Evolutionary conservation across 192 early-diverging fungal species (phyloP).

Genomic region (Lunasporangiospora selenospora): DNA sequence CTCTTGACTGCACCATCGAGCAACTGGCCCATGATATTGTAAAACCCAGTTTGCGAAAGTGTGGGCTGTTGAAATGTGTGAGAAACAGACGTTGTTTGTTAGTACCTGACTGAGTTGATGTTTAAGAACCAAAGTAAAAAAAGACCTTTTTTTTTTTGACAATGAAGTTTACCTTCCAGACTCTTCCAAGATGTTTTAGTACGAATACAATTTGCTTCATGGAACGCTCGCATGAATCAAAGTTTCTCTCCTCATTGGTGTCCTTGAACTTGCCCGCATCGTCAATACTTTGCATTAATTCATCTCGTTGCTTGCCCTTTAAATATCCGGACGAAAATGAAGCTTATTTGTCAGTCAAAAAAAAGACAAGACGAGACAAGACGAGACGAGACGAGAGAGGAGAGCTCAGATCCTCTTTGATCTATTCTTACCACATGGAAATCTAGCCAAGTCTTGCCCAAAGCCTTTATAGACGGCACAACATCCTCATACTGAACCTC

Average conservation of each 20-base stretch:
- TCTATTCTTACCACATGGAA: conserved; percentile 64
- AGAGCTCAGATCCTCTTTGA: too few relatives aligned
- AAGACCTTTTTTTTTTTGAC: not conserved
- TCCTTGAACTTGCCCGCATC: conserved; percentile 45
- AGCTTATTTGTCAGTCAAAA: not conserved
- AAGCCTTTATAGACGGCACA: conserved; percentile 51
- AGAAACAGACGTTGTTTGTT: not conserved
- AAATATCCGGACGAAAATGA: not conserved
- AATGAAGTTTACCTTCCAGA: conserved; percentile 61
- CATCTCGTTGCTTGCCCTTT: conserved; percentile 63
- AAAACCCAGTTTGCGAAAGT: conserved; percentile 35
- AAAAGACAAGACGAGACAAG: not conserved
- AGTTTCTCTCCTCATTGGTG: conserved; percentile 49
- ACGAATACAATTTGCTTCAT: conserved; percentile 60
- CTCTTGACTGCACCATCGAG: conserved; percentile 26
- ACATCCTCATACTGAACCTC: conserved; percentile 59
- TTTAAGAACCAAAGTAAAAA: too few relatives aligned
- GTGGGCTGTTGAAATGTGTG: conserved; percentile 10
- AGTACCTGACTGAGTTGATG: too few relatives aligned
- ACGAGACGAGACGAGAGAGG: conserved; percentile 7
- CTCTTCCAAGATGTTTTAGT: conserved; percentile 53
- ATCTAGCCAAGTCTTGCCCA: conserved; percentile 62
- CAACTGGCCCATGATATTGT: conserved; percentile 28
- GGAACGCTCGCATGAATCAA: conserved; percentile 52
- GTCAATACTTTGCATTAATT: conserved; percentile 51